Evolutionary conservation across 441 rosid species (phyloP), one percentile per base, ranked within the genome.

Genomic region (Euphorbia corollata): DNA sequence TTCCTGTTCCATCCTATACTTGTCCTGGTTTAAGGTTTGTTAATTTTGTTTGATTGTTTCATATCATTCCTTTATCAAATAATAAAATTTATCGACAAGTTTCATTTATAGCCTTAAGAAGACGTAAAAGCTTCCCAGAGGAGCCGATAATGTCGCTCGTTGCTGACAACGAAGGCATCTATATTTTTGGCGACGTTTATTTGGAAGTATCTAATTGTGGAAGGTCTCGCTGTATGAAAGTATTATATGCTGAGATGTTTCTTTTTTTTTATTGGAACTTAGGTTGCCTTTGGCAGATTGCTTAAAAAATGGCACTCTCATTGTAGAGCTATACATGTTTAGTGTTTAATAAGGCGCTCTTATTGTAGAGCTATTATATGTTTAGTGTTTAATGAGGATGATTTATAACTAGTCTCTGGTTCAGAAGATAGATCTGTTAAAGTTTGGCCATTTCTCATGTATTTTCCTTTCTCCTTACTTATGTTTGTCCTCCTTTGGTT

Each of bases 261-360:
- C 10, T 0, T 51, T 12, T 69, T n/a, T 65, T 18, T 51, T n/a
- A 63, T n/a, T 67, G 65, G 48, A 59, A 22, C 65, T 48, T 74
- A 93, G 97, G 94, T 91, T 75, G 77, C 85, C 8, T 86, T 83
- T n/a, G 98, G 96, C 71, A 86, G 76, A 70, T 73, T 91, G 71
- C 87, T 89, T 63, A 82, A 79, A 82, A 90, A 84, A 78, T 91
- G 98, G 98, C 92, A 78, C 23, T 96, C 83, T 23, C 99, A 94
- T 78, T 84, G 78, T 23, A 82, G 91, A 69, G 75, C 76, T 5
- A 86, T 16, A 91, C 98, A 20, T 88, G 96, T 76, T 75, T 91
- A 80, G 84, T 82, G 34, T 86, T 91, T n/a, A n/a, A n/a, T n/a
- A n/a, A n/a, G 98, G 98, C 92, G 79, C 23, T 96, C 83, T 22